A percentile compares a stretch with the other conserved stretches of the same genome.
These are phyloP conservation scores for Cutaneotrichosporon mucoides DNA, from an alignment of 1,284 basidiomycete genomes.

Conservation along the genomic window DNA sequence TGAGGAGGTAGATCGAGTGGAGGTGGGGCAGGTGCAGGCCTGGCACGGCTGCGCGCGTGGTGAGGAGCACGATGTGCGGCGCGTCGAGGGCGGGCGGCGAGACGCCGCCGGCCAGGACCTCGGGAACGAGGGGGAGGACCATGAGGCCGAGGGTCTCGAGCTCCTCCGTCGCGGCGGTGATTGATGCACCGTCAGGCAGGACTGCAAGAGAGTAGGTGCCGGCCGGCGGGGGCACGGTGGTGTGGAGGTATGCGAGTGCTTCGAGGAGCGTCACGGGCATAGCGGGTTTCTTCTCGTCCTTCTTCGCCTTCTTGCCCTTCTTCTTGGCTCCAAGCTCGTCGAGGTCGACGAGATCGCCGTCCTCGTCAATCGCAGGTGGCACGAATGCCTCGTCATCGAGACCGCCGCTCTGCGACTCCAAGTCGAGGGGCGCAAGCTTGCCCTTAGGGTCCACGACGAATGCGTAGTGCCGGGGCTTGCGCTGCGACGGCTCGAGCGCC, in stretches of 20 bases:
- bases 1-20: conserved; percentile 32
- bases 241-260: conserved; percentile 29
- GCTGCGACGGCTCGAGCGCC: neutral
- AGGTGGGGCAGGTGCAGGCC: conserved; percentile 31
- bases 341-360: neutral
- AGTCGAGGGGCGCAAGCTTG: conserved; percentile 2
- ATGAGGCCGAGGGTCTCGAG: conserved; percentile 21
- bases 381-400: neutral
- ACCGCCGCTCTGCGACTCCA: no score
- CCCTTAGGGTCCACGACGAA: conserved; percentile 24
- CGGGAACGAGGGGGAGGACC: conserved; percentile 22
- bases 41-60: conserved; percentile 23
- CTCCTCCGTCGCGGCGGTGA: conserved; percentile 15
- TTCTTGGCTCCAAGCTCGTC: neutral
- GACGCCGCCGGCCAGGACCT: conserved; percentile 18
- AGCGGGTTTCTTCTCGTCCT: neutral
- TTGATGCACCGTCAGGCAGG: conserved; percentile 25
- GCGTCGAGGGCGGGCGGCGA: conserved; percentile 1
- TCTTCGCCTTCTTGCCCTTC: neutral
- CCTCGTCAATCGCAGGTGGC: neutral
- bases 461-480: conserved; percentile 24
- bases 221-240: conserved; percentile 24
- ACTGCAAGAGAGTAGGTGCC: conserved; percentile 27
- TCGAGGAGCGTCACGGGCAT: conserved; percentile 18
- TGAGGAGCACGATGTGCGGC: conserved; percentile 18